phyloP scores from a whole-genome alignment of 306 rosid species.

The Sphenostylis stenocarpa region DNA sequence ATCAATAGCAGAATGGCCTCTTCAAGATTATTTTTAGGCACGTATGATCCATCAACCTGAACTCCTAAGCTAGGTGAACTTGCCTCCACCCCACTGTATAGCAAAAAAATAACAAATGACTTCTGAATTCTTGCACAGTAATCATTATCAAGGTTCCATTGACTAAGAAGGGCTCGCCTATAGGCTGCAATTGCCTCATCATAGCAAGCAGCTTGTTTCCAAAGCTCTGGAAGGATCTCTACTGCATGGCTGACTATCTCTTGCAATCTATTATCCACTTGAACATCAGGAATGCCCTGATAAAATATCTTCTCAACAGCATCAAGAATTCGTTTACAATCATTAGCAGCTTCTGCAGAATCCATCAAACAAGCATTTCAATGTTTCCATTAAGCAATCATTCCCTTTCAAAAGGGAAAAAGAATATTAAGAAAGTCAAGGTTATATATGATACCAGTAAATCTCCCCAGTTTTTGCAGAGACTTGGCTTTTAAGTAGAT shows the following conservation, averaged over 20 bases:
- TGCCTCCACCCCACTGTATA: constrained; percentile 91
- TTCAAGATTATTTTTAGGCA: constrained; percentile 89
- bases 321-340: constrained; percentile 79
- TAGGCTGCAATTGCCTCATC: constrained; percentile 77
- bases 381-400: constrained; percentile 12
- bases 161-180: constrained; percentile 83
- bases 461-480: constrained; percentile 79
- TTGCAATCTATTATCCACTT: constrained; percentile 84
- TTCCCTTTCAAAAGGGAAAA: constrained; percentile 25
- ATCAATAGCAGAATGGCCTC: constrained; percentile 90
- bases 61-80: constrained; percentile 81
- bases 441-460: constrained; percentile 51
- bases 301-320: constrained; percentile 85
- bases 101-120: constrained; percentile 69
- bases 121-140: constrained; percentile 86
- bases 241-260: constrained; percentile 84
- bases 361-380: constrained; percentile 39
- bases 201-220: constrained; percentile 67
- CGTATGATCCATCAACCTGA: constrained; percentile 80
- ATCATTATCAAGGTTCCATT: constrained; percentile 90
- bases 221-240: constrained; percentile 96
- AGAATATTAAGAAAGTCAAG: neutral
- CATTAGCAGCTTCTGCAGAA: constrained; percentile 82
- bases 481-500: constrained; percentile 91
- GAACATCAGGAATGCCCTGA: constrained; percentile 71